Percentiles rank a stretch among this genome's conserved stretches.
phyloP scores from a whole-genome alignment of 257 asterid genomes.

The Thymus mandschuricus region DNA sequence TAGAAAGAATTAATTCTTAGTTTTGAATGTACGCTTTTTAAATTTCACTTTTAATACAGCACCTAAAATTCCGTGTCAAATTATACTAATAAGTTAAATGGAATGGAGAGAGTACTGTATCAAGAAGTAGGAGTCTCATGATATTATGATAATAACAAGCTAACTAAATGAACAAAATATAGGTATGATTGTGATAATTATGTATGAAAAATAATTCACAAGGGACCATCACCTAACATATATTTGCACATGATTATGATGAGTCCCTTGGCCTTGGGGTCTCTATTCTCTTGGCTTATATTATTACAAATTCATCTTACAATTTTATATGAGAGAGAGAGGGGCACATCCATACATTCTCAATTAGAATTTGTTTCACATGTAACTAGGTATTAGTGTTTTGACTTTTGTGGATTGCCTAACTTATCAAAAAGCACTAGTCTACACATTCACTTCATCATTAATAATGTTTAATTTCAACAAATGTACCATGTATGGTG shows the following conservation, averaged over 20 bases:
- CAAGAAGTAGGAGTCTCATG: not conserved
- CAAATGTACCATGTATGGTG: too few species aligned
- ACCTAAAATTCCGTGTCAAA: too few species aligned
- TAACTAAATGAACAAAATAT: not conserved
- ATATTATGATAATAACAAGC: conserved; percentile 17
- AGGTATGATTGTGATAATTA: conserved; percentile 15
- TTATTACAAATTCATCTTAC: conserved; percentile 1
- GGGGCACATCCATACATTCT: too few species aligned
- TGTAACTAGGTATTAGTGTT: not conserved
- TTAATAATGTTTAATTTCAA: too few species aligned
- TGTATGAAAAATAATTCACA: conserved; percentile 12
- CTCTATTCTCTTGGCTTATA: conserved; percentile 1
- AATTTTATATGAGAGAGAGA: not conserved
- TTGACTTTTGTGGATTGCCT: not conserved
- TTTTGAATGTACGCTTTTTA: too few species aligned
- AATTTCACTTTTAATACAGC: too few species aligned
- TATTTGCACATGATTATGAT: conserved; percentile 20
- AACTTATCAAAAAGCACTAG: too few species aligned
- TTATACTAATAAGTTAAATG: too few species aligned
- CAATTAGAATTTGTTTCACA: not conserved
- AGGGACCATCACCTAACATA: conserved; percentile 31
- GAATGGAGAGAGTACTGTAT: not conserved
- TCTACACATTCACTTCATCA: too few species aligned
- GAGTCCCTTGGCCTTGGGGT: not conserved
- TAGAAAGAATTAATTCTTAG: too few species aligned